Base-by-base conservation (phyloP, 2,329 filamentous ascomycete species). In the Pseudofabraea citricarpa region DNA sequence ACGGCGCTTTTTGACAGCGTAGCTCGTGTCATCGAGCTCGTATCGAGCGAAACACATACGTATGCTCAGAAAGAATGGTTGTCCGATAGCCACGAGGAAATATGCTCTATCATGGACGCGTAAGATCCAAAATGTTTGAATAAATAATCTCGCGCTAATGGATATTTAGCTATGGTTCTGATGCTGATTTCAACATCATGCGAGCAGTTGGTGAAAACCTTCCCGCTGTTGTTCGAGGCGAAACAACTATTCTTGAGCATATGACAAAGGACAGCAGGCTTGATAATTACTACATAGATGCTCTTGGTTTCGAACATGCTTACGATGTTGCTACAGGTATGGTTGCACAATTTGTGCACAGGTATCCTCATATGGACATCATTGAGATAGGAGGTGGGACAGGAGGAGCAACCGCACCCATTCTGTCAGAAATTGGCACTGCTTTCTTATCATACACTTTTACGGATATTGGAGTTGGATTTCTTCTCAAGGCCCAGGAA, bases 311-410 rank as follows among this genome's bases (percentile, higher is more conserved):
- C 2, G 3, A 15, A 4, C 4, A 42, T 13, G 32, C 5, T 8
- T 6, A 15, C 5, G 13, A n/a, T 10, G 21, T 5, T 12, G 12
- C 46, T 15, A n/a, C 22, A 8, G 3, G 16, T 6, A 40, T 27
- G 5, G 32, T 38, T 5, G 15, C 16, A 4, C 48, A 50, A 26
- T 24, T 58, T 5, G 36, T 21, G 16, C 61, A 69, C 44, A 57
- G 66, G 38, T 61, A 59, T 18, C 62, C 65, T 0, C 45, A 43
- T 1, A 52, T 65, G 6, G 56, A 59, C 3, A 57, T 70, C 20
- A 54, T 71, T 1, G 67, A 71, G 38, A 54, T 67, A 12, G 69
- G 69, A 13, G 37, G 15, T 8, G 33, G 33, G 8, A 36, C 33
- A 19, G 33, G 33, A 19, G 33, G 16, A 19, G 8, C 33, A 6